phyloP scores from a whole-genome alignment of 768 basidiomycete genomes.

The Agaricus subrufescens region DNA sequence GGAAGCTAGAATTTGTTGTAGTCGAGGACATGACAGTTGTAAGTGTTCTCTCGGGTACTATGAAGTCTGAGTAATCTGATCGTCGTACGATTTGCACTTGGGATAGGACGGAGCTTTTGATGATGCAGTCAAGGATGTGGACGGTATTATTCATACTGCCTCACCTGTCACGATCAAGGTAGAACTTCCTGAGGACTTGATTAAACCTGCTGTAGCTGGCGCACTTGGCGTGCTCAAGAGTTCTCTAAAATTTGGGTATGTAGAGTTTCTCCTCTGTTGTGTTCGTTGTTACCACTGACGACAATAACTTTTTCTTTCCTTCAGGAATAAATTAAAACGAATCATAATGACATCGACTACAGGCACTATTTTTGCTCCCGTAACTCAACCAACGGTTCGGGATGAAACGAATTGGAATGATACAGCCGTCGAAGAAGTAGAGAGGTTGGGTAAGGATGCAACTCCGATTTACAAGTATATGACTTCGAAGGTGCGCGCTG shows the following conservation, averaged over 20 bases:
- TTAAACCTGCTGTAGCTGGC: conserved; percentile 6
- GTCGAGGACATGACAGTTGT: conserved; percentile 5
- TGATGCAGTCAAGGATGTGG: conserved; percentile 8
- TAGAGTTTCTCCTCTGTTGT: neutral
- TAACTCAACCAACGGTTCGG: neutral
- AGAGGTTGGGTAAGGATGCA: conserved; percentile 1
- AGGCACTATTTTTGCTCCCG: neutral
- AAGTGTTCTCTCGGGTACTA: neutral
- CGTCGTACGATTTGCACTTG: too few relatives aligned
- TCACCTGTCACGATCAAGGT: conserved; percentile 1
- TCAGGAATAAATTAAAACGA: conserved; percentile 5
- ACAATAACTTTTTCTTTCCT: too few relatives aligned
- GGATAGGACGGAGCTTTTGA: conserved; percentile 10
- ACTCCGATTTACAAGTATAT: conserved; percentile 4
- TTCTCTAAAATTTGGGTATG: neutral
- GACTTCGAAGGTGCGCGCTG: conserved; percentile 5
- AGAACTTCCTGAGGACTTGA: neutral
- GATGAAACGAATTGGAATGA: conserved; percentile 6
- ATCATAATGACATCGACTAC: conserved; percentile 8
- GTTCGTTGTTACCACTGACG: neutral
- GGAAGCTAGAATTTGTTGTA: neutral
- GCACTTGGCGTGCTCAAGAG: conserved; percentile 7
- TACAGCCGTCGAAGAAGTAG: neutral
- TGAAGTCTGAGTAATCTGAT: neutral
- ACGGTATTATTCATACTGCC: conserved; percentile 10